A percentile compares a stretch with the other conserved stretches of the same genome.
These are phyloP conservation scores for Heterobasidion irregulare DNA, from an alignment of 1,284 basidiomycete species.

Conservation along the genomic window DNA sequence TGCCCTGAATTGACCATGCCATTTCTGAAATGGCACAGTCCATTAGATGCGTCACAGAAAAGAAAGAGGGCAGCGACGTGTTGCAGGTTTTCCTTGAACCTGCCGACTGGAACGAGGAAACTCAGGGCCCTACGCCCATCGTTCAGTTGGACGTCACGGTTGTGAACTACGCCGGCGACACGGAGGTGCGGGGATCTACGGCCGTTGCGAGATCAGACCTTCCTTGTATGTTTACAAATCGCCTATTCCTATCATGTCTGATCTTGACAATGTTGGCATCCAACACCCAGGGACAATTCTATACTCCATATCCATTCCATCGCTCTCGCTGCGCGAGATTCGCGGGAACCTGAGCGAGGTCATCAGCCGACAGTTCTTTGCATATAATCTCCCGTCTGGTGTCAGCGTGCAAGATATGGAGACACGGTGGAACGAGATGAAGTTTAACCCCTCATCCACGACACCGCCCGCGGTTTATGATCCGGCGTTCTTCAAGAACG, in stretches of 20 bases:
- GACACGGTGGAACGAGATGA: slow-evolving; percentile 38
- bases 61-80: slow-evolving; percentile 28
- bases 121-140: slow-evolving; percentile 25
- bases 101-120: slow-evolving; percentile 31
- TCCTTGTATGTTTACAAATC: slow-evolving; percentile 13
- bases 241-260: neutral
- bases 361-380: slow-evolving; percentile 32
- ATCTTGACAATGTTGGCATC: neutral
- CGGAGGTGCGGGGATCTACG: slow-evolving; percentile 20
- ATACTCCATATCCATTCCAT: slow-evolving; percentile 37
- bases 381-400: slow-evolving; percentile 39
- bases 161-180: slow-evolving; percentile 24
- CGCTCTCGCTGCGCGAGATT: slow-evolving; percentile 23
- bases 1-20: too few relatives aligned
- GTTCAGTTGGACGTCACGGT: slow-evolving; percentile 32
- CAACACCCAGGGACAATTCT: slow-evolving; percentile 40
- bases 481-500: neutral
- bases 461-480: neutral
- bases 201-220: slow-evolving; percentile 24
- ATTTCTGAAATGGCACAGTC: slow-evolving; percentile 26
- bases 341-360: slow-evolving; percentile 22
- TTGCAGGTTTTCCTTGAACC: slow-evolving; percentile 68
- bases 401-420: slow-evolving; percentile 34
- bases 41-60: slow-evolving; percentile 54
- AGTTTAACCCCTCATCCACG: slow-evolving; percentile 29